Base-by-base conservation (phyloP, 1,284 basidiomycete species). In the Sphaerobolus stellatus region DNA sequence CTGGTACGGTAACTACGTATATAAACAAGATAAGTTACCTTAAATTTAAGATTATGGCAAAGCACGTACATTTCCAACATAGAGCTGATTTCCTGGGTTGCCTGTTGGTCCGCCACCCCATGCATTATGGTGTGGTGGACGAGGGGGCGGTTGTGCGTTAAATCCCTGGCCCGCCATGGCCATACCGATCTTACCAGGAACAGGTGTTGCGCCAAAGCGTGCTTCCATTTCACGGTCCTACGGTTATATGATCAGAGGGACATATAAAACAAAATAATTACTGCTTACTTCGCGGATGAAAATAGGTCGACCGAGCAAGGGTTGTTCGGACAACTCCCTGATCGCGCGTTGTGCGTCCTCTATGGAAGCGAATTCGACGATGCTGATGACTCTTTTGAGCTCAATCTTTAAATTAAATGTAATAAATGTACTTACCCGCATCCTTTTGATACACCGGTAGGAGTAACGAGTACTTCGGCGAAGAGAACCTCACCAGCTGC, bases 401-500 rank as follows among this genome's bases (percentile, higher is more conserved):
- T 54, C 40, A 30, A 41, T 8, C 30, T 55, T 16, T 28, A 9
- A 30, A 22, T 6, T 31, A 50, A 52, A 20, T 27, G 45, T 22
- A 50, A 20, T 13, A 48, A 25, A 45, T 34, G 18, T n/a, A 82
- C 93, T 75, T 67, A 96, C 94, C 94, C 94, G 85, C 96, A 98
- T 70, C 95, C 96, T 73, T 98, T 99, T 45, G 94, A 97, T 60
- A 95, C 85, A 54, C 96, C 96, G 36, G 92, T 95, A 8, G 96
- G 96, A 8, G 96, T 96, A 62, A 94, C 80, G 66, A 99, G 84
- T 61, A 99, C 94, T 83, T 99, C 96, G 79, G 96, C 92, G 83
- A 98, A 98, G 71, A 96, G 87, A 68, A 98, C 94, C 79, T 95
- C 90, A 77, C 92, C 92, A 88, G 90, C 92, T 94, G 83, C 79